Evolutionary conservation across 2,329 filamentous ascomycete genomes (phyloP), one percentile per base, ranked within the genome.

Genomic region (Sporothrix dimorphospora): DNA sequence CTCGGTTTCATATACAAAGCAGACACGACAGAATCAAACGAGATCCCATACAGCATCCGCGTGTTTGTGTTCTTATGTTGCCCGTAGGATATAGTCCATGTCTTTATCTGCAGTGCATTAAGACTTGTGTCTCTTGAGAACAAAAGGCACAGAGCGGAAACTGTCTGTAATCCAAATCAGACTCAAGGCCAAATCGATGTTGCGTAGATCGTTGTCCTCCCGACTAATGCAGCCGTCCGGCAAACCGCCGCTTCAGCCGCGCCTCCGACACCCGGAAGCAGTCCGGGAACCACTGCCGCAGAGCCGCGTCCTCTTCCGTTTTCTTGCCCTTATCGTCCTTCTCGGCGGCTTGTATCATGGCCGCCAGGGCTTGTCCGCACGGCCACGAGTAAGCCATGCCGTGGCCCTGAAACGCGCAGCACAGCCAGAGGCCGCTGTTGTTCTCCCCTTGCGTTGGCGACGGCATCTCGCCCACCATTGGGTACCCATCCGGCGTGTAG

Each of bases 301-400:
- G 78, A 61, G 78, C 76, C 0, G 73, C 78, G 1, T 75, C 78
- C 38, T 81, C 79, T 0, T 42, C 6, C 19, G 19, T 21, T 11
- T 24, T 30, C 24, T 27, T 40, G 2, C 14, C 21, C 2, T 34
- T 9, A 24, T 69, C 38, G 9, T 16, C 40, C 21, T 11, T 4
- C 51, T 42, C 51, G 16, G 16, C 9, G 2, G 77, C 80, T 51
- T 79, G 75, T 74, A 90, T 83, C 86, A 90, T 89, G 40, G 81
- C 79, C 1, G 84, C 86, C 72, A 91, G 75, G 0, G 85, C 89
- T 75, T 85, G 84, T 0, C 88, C 88, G 38, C 85, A 86, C 77
- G 88, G 86, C 81, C 88, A 86, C 71, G 88, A 88, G 42, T 88
- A 79, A 1, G 89, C 89, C 90, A 91, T 91, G 0, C 89, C 89